Conservation (phyloP, 2,329 filamentous ascomycete genomes). For the Fusarium devonianum region DNA sequence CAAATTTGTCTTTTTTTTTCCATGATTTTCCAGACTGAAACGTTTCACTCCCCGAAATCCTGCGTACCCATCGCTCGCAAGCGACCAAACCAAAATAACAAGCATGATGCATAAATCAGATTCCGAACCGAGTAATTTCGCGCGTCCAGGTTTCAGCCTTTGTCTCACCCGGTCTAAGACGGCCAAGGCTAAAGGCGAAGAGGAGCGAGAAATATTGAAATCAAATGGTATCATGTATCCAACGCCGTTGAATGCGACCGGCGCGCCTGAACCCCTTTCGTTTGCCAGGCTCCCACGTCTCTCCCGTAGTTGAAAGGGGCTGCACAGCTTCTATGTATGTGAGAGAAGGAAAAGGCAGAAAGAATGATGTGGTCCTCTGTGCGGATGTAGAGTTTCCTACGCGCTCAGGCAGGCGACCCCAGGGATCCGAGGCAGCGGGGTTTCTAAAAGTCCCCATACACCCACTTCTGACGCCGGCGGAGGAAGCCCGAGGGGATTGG, state of each 20-base stretch:
- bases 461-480: constrained; percentile 37
- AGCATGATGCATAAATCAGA: constrained; percentile 26
- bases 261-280: constrained; percentile 21
- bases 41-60: constrained; percentile 14
- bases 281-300: neutral
- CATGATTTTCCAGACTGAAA: too few relatives aligned
- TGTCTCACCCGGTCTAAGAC: constrained; percentile 5
- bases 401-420: too few relatives aligned
- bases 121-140: constrained; percentile 6
- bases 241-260: constrained; percentile 41
- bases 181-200: neutral
- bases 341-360: constrained; percentile 22
- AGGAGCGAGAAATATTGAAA: constrained; percentile 2
- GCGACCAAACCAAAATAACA: constrained; percentile 21
- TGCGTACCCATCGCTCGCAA: constrained; percentile 19
- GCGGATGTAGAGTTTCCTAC: neutral
- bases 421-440: too few relatives aligned
- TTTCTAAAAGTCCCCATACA: constrained; percentile 34
- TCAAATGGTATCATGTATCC: constrained; percentile 42
- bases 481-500: constrained; percentile 34
- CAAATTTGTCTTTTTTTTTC: too few relatives aligned
- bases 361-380: constrained; percentile 15
- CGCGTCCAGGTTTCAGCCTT: neutral
- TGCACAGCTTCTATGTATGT: constrained; percentile 26
- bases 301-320: constrained; percentile 12